Evolutionary conservation across 495 filamentous ascomycete species (phyloP).

Genomic region (Aspergillus haitiensis): DNA sequence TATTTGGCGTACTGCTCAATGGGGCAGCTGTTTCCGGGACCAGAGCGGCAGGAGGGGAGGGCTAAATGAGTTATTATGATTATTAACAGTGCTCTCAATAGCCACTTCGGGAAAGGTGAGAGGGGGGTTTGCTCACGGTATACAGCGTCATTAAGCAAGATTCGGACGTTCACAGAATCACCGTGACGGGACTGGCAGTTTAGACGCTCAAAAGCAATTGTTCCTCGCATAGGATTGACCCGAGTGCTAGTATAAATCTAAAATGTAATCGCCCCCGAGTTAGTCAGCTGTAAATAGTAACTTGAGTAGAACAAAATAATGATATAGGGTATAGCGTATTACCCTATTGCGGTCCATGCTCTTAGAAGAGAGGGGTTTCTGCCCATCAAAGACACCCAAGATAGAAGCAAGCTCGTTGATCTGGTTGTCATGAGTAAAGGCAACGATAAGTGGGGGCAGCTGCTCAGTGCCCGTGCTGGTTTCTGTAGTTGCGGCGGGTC

Average conservation of each 20-base stretch:
- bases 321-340: slow-evolving; percentile 34
- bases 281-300: background rate
- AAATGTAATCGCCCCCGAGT: background rate
- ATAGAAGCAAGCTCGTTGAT: slow-evolving; percentile 55
- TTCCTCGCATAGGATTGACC: slow-evolving; percentile 57
- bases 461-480: slow-evolving; percentile 38
- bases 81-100: background rate
- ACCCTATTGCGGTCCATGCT: slow-evolving; percentile 17
- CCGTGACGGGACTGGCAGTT: slow-evolving; percentile 33
- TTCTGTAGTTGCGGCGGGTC: slow-evolving; percentile 39
- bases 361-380: slow-evolving; percentile 37
- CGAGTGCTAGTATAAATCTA: slow-evolving; percentile 41
- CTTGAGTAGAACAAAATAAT: slow-evolving; percentile 12
- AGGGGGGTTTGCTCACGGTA: slow-evolving; percentile 36
- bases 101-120: background rate
- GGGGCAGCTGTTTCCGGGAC: slow-evolving; percentile 48
- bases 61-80: slow-evolving; percentile 15
- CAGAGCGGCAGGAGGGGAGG: slow-evolving; percentile 43
- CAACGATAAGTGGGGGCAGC: slow-evolving; percentile 50
- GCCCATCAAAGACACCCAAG: slow-evolving; percentile 54
- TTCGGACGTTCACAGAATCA: slow-evolving; percentile 35
- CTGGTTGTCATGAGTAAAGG: slow-evolving; percentile 61
- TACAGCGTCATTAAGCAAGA: slow-evolving; percentile 56
- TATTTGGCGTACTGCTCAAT: slow-evolving; percentile 46
- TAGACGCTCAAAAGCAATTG: slow-evolving; percentile 53